Conservation (phyloP, 306 rosid genomes). For the Mucuna pruriens region DNA sequence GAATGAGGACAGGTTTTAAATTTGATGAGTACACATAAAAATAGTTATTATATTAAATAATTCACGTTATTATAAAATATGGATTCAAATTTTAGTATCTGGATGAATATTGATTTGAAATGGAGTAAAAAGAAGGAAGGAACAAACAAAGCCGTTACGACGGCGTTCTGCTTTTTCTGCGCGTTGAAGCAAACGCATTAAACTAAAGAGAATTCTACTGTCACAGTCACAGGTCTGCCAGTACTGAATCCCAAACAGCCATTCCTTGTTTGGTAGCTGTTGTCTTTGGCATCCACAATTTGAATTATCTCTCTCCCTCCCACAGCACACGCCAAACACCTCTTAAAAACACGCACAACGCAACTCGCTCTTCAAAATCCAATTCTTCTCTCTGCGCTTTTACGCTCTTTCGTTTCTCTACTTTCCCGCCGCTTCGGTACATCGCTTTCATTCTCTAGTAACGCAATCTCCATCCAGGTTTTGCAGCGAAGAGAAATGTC, state of each 20-base stretch:
- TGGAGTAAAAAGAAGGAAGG: not conserved
- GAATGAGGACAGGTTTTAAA: no score
- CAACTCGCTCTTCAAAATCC: constrained; percentile 19
- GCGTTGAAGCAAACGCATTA: not conserved
- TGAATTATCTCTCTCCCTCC: constrained; percentile 47
- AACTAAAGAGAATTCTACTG: constrained; percentile 35
- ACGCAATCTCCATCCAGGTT: not conserved
- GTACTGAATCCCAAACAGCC: constrained; percentile 68
- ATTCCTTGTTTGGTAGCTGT: constrained; percentile 70
- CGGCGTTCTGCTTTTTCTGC: constrained; percentile 34
- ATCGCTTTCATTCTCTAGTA: constrained; percentile 26
- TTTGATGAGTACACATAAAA: no score
- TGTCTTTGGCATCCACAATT: constrained; percentile 84
- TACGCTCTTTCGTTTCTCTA: constrained; percentile 21
- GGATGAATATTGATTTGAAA: no score
- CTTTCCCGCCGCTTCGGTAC: constrained; percentile 34
- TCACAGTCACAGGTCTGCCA: constrained; percentile 30
- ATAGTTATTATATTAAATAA: no score
- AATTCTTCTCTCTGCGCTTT: not conserved
- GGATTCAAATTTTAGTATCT: no score
- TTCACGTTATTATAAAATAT: no score
- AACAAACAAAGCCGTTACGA: constrained; percentile 41
- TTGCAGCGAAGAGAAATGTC: constrained; percentile 57
- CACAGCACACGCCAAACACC: not conserved
- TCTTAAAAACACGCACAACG: not conserved